A percentile compares a stretch with the other conserved stretches of the same genome.
These are phyloP conservation scores for Rheum nobile DNA, from an alignment of 148 eudicot species.

Conservation along the genomic window DNA sequence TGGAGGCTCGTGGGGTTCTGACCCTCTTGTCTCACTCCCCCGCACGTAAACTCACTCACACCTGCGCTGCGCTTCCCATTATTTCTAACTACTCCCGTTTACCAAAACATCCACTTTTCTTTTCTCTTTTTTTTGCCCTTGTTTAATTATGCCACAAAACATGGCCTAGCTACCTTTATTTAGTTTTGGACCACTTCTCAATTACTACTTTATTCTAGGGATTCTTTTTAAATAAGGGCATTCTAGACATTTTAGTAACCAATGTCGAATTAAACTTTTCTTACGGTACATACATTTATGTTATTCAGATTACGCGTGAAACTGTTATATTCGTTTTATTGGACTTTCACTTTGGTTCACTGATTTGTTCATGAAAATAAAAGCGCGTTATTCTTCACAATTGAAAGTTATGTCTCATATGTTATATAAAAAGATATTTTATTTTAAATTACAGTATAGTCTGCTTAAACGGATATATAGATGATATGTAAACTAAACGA, in stretches of 20 bases:
- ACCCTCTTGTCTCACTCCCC: background rate
- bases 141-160: no score
- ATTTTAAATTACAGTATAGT: background rate
- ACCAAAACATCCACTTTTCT: no score
- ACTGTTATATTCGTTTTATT: no score
- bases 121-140: no score
- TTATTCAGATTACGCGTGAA: no score
- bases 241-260: background rate
- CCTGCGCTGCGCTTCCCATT: slow-evolving; percentile 1
- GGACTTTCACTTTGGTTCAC: no score
- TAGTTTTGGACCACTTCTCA: background rate
- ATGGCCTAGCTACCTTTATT: no score
- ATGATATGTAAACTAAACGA: background rate
- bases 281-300: no score
- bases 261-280: no score
- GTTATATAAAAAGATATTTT: background rate
- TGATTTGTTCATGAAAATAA: no score
- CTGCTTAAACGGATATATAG: background rate
- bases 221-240: background rate
- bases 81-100: slow-evolving; percentile 5
- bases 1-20: slow-evolving; percentile 2
- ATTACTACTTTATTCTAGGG: background rate
- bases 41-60: background rate
- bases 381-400: no score
- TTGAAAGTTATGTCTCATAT: background rate